Evolutionary conservation across 768 basidiomycete species (phyloP), one percentile per base, ranked within the genome.

Genomic region (Tephrocybe sp.): DNA sequence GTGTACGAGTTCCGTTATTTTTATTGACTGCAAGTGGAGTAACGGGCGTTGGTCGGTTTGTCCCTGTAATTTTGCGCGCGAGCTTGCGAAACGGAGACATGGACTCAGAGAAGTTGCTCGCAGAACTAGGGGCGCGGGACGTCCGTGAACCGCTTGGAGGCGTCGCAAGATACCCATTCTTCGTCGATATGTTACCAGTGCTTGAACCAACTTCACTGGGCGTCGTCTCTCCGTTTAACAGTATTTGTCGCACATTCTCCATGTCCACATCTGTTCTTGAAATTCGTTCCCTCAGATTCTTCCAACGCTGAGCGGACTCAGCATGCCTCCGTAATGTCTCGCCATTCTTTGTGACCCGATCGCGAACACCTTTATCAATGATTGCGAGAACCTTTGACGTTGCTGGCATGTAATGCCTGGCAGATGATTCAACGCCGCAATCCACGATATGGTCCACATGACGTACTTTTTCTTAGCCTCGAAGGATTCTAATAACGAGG

Each of bases 311-410:
- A 16, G 86, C 87, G 54, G 92, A 92, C 60, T 97, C 95, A 2
- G 89, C 87, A 64, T 92, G 91, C 57, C 92, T 76, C 52, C 95
- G 79, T 41, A 98, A 69, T 27, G 92, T 92, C 71, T 98, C 96
- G 1, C 96, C 96, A 55, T 98, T 98, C 79, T 93, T 95, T 18
- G 95, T 98, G 5, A 93, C 87, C 47, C 95, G 83, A 55, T 97
- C 94, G 49, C 83, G 82, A 24, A 98, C 89, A 21, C 94, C 94
- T 67, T 92, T 97, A 65, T 93, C 92, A 59, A 98, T 88, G 59
- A 97, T 94, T 21, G 88, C 83, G 21, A 98, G 77, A 39, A 96
- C 94, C 63, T 96, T 94, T 6, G 85, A 87, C 3, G 90, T 90
- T 30, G 93, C 92, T 1, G 96, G 97, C 71, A 92, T 85, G 64